Conservation (phyloP, 176 grass and related monocot species). For the Thalia dealbata region DNA sequence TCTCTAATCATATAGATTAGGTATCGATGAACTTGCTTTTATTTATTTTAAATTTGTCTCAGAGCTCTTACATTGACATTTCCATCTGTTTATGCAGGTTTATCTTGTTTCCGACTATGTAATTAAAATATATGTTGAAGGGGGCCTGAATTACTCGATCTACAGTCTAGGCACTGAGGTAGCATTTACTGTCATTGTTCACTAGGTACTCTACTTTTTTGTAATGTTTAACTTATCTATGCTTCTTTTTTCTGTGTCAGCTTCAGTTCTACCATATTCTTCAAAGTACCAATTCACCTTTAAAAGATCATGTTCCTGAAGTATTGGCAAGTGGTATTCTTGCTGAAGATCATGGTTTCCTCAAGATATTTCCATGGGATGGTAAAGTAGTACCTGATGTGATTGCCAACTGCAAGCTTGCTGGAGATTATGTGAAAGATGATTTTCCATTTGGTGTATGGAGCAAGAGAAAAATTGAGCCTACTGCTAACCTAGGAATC, state of each 20-base stretch:
- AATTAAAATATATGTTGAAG: conserved; percentile 86
- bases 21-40: too few species aligned
- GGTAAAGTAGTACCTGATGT: conserved; percentile 69
- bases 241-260: conserved; percentile 32
- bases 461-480: conserved; percentile 56
- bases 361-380: conserved; percentile 68
- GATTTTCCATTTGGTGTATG: conserved; percentile 79
- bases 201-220: conserved; percentile 13
- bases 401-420: conserved; percentile 41
- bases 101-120: conserved; percentile 77
- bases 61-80: not conserved
- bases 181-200: conserved; percentile 17
- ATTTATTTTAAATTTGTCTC: not conserved
- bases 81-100: conserved; percentile 39
- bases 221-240: conserved; percentile 12
- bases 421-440: conserved; percentile 24
- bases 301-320: conserved; percentile 72
- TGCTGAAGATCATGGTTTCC: conserved; percentile 37
- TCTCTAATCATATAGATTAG: too few species aligned
- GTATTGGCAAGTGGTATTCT: conserved; percentile 90
- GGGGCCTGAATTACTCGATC: conserved; percentile 46
- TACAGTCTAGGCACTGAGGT: conserved; percentile 91
- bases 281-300: conserved; percentile 39
- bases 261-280: conserved; percentile 88
- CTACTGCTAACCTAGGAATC: conserved; percentile 28